These are phyloP conservation scores for Fusarium cyanostomum DNA, from an alignment of 2,329 filamentous ascomycete species.

Conservation along the genomic window DNA sequence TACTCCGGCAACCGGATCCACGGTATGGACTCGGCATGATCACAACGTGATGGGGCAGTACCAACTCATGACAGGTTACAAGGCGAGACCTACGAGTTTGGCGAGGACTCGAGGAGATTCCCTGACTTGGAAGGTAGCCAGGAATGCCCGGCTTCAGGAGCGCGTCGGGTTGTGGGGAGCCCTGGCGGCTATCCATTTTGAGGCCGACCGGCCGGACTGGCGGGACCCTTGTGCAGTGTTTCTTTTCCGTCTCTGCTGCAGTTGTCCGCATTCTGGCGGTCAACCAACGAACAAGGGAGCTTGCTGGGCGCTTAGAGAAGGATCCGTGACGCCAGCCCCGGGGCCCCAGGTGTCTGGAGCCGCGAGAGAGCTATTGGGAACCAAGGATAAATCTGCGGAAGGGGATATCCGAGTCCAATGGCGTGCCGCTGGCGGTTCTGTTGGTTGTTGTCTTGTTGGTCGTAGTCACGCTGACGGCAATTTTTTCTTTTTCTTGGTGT, in stretches of 20 bases:
- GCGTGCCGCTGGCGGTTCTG: conserved; percentile 5
- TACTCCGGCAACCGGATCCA: conserved; percentile 62
- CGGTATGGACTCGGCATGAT: conserved; percentile 65
- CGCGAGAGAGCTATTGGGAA: not conserved
- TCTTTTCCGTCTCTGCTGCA: conserved; percentile 28
- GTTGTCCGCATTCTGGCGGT: conserved; percentile 30
- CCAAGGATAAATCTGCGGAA: conserved; percentile 1
- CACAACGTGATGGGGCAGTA: conserved; percentile 47
- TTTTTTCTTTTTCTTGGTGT: conserved; percentile 32
- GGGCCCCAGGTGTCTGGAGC: conserved; percentile 3
- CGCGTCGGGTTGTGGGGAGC: conserved; percentile 13
- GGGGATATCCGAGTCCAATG: not conserved
- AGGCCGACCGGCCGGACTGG: conserved; percentile 30
- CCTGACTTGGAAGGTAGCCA: conserved; percentile 16
- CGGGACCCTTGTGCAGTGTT: conserved; percentile 36
- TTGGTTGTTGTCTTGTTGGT: conserved; percentile 4
- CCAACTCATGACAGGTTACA: conserved; percentile 17
- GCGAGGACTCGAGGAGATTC: conserved; percentile 8
- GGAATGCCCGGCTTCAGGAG: conserved; percentile 12
- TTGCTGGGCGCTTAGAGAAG: conserved; percentile 26
- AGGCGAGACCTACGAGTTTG: conserved; percentile 1
- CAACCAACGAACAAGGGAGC: conserved; percentile 25
- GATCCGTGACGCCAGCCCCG: conserved; percentile 20
- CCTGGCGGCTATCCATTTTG: conserved; percentile 23
- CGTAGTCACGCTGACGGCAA: conserved; percentile 10